A percentile compares a stretch with the other conserved stretches of the same genome.
phyloP scores from a whole-genome alignment of 257 asterid genomes.

The Apocynum venetum region DNA sequence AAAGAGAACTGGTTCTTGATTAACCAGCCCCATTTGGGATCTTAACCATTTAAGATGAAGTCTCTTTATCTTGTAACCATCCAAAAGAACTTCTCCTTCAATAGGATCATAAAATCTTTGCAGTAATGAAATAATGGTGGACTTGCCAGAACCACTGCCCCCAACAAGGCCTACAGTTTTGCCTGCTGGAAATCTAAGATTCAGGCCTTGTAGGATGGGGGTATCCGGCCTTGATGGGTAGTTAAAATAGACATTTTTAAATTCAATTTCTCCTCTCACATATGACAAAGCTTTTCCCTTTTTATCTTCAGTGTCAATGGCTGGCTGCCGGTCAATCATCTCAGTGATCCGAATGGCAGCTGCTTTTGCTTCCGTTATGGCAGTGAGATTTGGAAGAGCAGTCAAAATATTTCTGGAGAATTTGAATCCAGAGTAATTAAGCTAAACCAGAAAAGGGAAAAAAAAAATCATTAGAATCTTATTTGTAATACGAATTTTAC shows the following conservation, averaged over 20 bases:
- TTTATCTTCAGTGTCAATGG: slow-evolving; percentile 59
- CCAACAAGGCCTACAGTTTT: slow-evolving; percentile 68
- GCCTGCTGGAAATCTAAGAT: slow-evolving; percentile 58
- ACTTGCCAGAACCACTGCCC: slow-evolving; percentile 78
- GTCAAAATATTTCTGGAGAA: slow-evolving; percentile 53
- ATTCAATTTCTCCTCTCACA: slow-evolving; percentile 72
- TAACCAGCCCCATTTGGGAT: slow-evolving; percentile 77
- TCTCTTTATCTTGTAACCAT: slow-evolving; percentile 64
- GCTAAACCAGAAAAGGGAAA: not conserved
- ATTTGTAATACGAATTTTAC: slow-evolving; percentile 16
- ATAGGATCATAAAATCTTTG: slow-evolving; percentile 72
- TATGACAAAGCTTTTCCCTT: slow-evolving; percentile 81
- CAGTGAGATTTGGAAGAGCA: slow-evolving; percentile 78
- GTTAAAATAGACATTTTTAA: slow-evolving; percentile 55
- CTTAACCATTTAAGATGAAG: slow-evolving; percentile 78
- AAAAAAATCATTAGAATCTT: not conserved
- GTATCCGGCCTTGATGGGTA: slow-evolving; percentile 75
- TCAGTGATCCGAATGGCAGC: slow-evolving; percentile 66
- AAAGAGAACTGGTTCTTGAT: slow-evolving; percentile 79
- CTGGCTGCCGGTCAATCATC: slow-evolving; percentile 46
- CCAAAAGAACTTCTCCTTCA: slow-evolving; percentile 66
- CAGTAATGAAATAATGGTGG: slow-evolving; percentile 59
- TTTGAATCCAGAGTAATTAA: not conserved
- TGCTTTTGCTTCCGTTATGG: slow-evolving; percentile 68
- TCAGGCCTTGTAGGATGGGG: slow-evolving; percentile 49